Conservation (phyloP, 1,284 basidiomycete species). For the Vanrija pseudolonga region DNA sequence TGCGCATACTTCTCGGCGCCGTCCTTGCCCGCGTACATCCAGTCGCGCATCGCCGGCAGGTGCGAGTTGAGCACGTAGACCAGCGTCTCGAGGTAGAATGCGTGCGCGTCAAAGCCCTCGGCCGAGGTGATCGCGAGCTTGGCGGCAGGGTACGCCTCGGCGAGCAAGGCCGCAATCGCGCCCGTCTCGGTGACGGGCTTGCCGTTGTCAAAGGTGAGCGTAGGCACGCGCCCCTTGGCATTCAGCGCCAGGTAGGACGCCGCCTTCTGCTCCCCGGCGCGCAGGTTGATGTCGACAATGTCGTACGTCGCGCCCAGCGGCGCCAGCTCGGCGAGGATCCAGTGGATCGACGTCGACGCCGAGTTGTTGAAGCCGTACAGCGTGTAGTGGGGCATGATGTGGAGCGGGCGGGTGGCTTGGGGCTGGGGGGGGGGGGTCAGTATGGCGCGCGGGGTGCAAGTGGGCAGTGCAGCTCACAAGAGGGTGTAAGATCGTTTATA, state of each 20-base stretch:
- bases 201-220: constrained; percentile 11
- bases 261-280: constrained; percentile 14
- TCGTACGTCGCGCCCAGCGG: constrained; percentile 9
- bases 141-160: constrained; percentile 14
- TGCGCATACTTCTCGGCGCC: constrained; percentile 1
- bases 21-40: constrained; percentile 25
- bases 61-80: constrained; percentile 21
- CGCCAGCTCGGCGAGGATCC: constrained; percentile 25
- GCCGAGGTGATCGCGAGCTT: constrained; percentile 5
- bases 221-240: constrained; percentile 24
- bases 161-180: constrained; percentile 19
- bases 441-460: background rate
- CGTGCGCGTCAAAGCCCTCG: constrained; percentile 2
- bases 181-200: constrained; percentile 19
- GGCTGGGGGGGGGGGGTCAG: background rate
- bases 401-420: background rate
- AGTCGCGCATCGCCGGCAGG: constrained; percentile 25
- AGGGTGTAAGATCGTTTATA: too few relatives aligned
- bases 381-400: constrained; percentile 11
- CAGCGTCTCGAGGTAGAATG: constrained; percentile 19
- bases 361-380: constrained; percentile 21
- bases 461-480: too few relatives aligned
- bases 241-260: constrained; percentile 19
- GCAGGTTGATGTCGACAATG: constrained; percentile 12
- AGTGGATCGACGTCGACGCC: constrained; percentile 19